Evolutionary conservation across 2,329 filamentous ascomycete genomes (phyloP), one percentile per base, ranked within the genome.

Genomic region (Penicillium sp.): DNA sequence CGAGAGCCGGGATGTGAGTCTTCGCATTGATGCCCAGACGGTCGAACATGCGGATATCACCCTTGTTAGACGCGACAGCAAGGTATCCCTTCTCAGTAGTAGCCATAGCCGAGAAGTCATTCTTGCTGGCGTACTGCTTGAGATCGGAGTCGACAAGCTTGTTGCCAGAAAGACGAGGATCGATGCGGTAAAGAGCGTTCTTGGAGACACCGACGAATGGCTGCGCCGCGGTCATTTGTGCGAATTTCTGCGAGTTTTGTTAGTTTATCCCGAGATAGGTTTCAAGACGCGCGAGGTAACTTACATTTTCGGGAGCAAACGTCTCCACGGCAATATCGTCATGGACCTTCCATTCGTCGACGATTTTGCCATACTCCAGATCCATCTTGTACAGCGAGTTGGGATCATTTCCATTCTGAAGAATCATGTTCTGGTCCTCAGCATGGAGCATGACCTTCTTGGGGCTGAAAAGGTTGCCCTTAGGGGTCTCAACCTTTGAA

Each of bases 311-410:
- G 0, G 94, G 94, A 0, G 91, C 91, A 75, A 97, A 97, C 10
- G 88, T 94, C 54, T 90, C 87, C 60, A 97, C 90, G 0, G 91
- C 89, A 55, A 99, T 97, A 72, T 97, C 91, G 61, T 99, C 93
- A 71, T 99, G 93, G 15, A 99, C 85, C 68, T 96, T 96, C 94
- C 94, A 99, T 76, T 99, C 94, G 70, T 99, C 94, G 2, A 97
- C 92, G 36, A 99, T 90, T 78, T 97, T 97, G 65, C 94, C 94
- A 67, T 96, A 96, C 75, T 99, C 93, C 44, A 99, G 82, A 77
- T 99, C 94, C 94, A 99, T 97, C 45, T 91, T 90, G 74, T 93
- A 99, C 1, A 99, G 83, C 51, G 91, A 92, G 78, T 96, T 93
- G 1, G 93, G 91, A 64, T 97, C 89, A 51, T 87, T 78, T 27